A percentile compares a stretch with the other conserved stretches of the same genome.
Conservation (phyloP, 495 filamentous ascomycete species). For the Astrocystis sublimbata region DNA sequence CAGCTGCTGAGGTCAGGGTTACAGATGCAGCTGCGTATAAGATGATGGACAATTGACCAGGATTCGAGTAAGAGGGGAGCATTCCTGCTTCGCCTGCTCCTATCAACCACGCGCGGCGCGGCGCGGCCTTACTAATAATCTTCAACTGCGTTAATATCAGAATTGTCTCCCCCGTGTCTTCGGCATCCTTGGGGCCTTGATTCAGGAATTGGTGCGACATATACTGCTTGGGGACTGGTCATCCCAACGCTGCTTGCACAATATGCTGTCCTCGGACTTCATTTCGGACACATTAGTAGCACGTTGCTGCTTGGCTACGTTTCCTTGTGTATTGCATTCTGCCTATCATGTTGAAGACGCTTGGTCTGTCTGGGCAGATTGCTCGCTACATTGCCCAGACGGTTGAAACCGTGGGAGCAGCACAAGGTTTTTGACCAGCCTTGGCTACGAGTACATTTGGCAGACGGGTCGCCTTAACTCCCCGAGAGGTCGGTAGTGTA, state of each 20-base stretch:
- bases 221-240: neutral
- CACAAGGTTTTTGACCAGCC: conserved; percentile 14
- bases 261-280: conserved; percentile 3
- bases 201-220: neutral
- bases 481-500: neutral
- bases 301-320: conserved; percentile 13
- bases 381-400: conserved; percentile 12
- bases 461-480: neutral
- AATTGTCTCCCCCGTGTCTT: neutral
- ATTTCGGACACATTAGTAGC: neutral
- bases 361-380: conserved; percentile 4
- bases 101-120: neutral
- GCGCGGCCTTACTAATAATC: neutral
- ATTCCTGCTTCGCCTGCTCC: neutral
- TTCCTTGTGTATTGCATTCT: neutral
- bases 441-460: conserved; percentile 11
- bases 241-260: neutral
- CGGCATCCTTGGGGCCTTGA: neutral
- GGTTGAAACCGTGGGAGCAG: conserved; percentile 11
- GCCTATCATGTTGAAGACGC: conserved; percentile 3
- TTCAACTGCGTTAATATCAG: neutral
- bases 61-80: conserved; percentile 3
- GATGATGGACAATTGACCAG: conserved; percentile 9
- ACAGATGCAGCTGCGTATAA: conserved; percentile 11
- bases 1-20: neutral